phyloP scores from a whole-genome alignment of 306 rosid species.

The Ceratonia siliqua region DNA sequence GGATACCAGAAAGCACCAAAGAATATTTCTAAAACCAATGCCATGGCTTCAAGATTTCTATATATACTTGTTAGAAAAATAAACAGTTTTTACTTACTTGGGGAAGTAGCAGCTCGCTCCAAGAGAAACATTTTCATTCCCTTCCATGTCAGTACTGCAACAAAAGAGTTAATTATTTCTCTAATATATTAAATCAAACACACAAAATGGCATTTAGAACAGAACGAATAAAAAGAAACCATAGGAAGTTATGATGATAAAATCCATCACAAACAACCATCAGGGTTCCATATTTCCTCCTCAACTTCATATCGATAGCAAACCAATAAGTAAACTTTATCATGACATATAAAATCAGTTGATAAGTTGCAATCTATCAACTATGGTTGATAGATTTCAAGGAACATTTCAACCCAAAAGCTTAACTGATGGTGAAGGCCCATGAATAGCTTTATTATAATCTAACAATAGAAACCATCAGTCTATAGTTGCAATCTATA shows the following conservation, averaged over 20 bases:
- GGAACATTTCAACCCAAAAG: no score
- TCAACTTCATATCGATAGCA: constrained; percentile 24
- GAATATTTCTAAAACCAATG: constrained; percentile 10
- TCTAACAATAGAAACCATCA: constrained; percentile 13
- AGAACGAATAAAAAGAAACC: not conserved
- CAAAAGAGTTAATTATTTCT: constrained; percentile 10
- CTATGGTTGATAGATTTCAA: constrained; percentile 4
- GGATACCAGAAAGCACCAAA: not conserved
- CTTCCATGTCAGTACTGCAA: constrained; percentile 48
- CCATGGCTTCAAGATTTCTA: constrained; percentile 17
- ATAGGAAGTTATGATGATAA: not conserved
- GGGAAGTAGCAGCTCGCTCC: constrained; percentile 69
- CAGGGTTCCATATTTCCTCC: not conserved
- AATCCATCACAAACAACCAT: not conserved
- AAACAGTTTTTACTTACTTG: constrained; percentile 56
- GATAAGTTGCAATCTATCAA: constrained; percentile 28
- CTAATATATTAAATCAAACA: constrained; percentile 17
- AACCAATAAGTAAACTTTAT: constrained; percentile 3
- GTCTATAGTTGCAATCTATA: not conserved
- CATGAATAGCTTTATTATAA: no score
- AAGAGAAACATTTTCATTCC: constrained; percentile 43
- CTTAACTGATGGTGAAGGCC: no score
- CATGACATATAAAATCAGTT: not conserved
- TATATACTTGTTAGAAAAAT: constrained; percentile 15
- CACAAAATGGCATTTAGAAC: constrained; percentile 14